Evolutionary conservation across 495 filamentous ascomycete genomes (phyloP), one percentile per base, ranked within the genome.

Genomic region (Neurospora hispaniola): DNA sequence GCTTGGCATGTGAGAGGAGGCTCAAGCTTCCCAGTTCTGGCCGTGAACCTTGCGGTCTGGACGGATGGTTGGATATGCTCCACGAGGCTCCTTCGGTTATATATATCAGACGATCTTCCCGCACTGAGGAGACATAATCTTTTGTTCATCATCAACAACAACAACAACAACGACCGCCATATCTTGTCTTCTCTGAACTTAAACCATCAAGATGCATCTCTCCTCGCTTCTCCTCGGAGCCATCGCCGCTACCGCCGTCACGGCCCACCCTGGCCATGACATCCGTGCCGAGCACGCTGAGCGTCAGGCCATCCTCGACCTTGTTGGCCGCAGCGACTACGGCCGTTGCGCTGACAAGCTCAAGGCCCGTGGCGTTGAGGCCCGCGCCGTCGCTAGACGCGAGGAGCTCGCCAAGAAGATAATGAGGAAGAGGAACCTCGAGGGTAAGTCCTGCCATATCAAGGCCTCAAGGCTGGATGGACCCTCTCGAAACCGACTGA

Each of bases 231-330:
- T 76, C 44, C 59, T 70, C 46, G 70, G 73, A 44, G 48, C 73
- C n/a, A 68, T 74, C 71, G 70, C 75, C 69, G 69, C 73, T 11
- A 70, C 73, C n/a, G 39, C 69, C 46, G 77, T 75, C 42, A 70
- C 71, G 7, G 84, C 84, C 39, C 85, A 88, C 68, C 85, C 85
- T 3, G 86, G 86, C 70, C 85, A 87, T 48, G 82, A 87, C 71
- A 73, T 82, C 75, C 78, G 76, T 69, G 79, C 81, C 16, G 85
- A 87, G 75, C 76, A 81, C 35, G 82, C 81, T 11, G 84, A 86
- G 76, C 86, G 84, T 46, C 80, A 81, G 43, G 77, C 78, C 0
- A 85, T 83, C 73, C 74, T 88, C 69, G 71, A 71, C 79, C 80
- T 74, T 72, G 80, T 82, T 44, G 11, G 42, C 18, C 75, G 81